Evolutionary conservation across 352 stramenopile genomes (phyloP), one percentile per base, ranked within the genome.

Genomic region (Thalassiosira ordinaria): DNA sequence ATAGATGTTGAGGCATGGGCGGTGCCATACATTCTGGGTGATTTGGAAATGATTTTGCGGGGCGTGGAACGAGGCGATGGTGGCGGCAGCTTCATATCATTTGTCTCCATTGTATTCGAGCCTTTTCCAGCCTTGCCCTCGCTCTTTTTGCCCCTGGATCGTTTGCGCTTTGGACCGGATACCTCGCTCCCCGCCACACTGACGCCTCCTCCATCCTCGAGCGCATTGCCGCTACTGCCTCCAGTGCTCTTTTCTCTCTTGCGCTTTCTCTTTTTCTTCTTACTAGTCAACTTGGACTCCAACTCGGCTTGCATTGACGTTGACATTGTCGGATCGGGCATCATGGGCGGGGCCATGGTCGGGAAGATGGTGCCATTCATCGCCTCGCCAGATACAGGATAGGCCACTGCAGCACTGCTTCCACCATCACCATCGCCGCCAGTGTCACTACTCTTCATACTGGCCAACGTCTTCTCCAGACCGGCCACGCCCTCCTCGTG

Each of bases 281-380:
- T 62, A 22, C 41, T 62, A 7, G 37, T 46, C 27, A 62, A 62
- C 16, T 3, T 14, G 8, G 2, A 18, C 16, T 62, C 53, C 27
- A 62, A 46, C 5, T 62, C 33, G 14, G 27, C 53, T 49, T 7
- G 18, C 18, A 18, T 49, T 9, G 5, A 20, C 39, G 5, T 9
- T 9, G 16, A 14, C 1, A 6, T 13, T 55, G 18, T 26, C 53
- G 18, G n/a, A 57, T 71, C 20, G 26, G 41, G 9, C 13, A 61
- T 26, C 55, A 66, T 63, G n/a, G 56, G 56, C 49, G 67, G 46
- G 35, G 55, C 57, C 67, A 67, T 77, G 46, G 68, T 77, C 0
- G 57, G 59, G 29, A 49, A 60, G n/a, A 41, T n/a, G n/a, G n/a
- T 26, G n/a, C 39, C 53, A 57, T 74, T 66, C 52, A 74, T 74